Evolutionary conservation across 176 grass and related monocot genomes (phyloP).

Genomic region (Musa beccarii): DNA sequence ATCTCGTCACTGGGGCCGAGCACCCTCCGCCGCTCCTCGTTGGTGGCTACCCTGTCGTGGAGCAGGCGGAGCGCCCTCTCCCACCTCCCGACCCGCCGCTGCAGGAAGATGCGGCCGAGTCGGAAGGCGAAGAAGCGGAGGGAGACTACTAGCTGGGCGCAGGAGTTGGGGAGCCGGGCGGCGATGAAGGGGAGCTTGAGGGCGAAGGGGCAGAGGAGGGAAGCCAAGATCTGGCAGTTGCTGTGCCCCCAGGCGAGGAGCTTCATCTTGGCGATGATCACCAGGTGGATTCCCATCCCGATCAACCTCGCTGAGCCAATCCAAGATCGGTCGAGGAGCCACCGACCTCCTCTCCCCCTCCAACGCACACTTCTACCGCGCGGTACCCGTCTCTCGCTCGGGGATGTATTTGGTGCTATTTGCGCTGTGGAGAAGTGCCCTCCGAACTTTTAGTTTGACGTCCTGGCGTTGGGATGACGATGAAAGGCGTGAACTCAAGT

Average conservation of each 20-base stretch:
- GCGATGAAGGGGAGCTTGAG: conserved; percentile 19
- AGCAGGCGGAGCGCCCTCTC: conserved; percentile 9
- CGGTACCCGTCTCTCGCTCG: too few species aligned
- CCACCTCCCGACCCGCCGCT: background rate
- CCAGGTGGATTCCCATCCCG: conserved; percentile 9
- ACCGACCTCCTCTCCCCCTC: too few species aligned
- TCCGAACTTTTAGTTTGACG: too few species aligned
- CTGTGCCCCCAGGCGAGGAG: conserved; percentile 12
- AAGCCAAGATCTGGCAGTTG: conserved; percentile 15
- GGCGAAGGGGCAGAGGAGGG: conserved; percentile 19
- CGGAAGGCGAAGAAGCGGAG: conserved; percentile 18
- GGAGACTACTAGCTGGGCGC: conserved; percentile 3
- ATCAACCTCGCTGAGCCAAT: background rate
- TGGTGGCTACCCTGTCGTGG: background rate
- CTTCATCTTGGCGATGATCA: conserved; percentile 16
- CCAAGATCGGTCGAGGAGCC: too few species aligned
- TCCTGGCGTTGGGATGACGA: too few species aligned
- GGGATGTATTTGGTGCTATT: too few species aligned
- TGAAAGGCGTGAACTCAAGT: too few species aligned
- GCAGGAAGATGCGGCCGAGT: conserved; percentile 2
- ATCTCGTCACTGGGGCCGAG: conserved; percentile 3
- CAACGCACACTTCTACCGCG: too few species aligned
- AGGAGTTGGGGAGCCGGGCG: conserved; percentile 8
- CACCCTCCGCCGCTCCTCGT: background rate
- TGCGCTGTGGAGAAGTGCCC: too few species aligned